Conservation (phyloP, 805 yeast species). For the Kockiozyma suomiensis region DNA sequence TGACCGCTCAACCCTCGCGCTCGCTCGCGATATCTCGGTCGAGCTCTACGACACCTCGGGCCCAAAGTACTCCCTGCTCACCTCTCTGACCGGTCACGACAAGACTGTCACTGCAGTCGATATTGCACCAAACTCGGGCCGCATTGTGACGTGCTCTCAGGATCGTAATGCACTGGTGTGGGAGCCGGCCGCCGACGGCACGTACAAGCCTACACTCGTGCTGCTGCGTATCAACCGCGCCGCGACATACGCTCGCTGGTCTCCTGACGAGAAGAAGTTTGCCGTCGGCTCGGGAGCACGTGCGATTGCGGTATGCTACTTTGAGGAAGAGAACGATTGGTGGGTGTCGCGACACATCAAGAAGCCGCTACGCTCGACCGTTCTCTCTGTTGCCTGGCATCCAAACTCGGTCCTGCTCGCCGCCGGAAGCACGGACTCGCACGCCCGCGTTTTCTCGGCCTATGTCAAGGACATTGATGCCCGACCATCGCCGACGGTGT, state of each 20-base stretch:
- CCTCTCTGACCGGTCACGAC: constrained; percentile 81
- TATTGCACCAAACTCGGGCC: constrained; percentile 74
- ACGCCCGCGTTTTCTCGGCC: constrained; percentile 84
- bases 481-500: constrained; percentile 75
- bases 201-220: constrained; percentile 86
- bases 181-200: constrained; percentile 68
- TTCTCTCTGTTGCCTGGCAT: constrained; percentile 87
- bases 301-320: constrained; percentile 92
- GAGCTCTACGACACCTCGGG: constrained; percentile 67
- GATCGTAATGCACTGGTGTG: constrained; percentile 97
- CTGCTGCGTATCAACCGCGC: constrained; percentile 91
- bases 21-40: constrained; percentile 76
- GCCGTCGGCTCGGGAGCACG: constrained; percentile 98
- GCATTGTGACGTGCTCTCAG: constrained; percentile 94
- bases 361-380: constrained; percentile 88
- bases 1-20: constrained; percentile 68
- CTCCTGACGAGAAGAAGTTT: constrained; percentile 91
- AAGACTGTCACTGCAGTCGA: constrained; percentile 94
- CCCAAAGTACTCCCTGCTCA: constrained; percentile 58
- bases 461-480: constrained; percentile 85
- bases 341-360: constrained; percentile 98
- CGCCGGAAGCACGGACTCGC: constrained; percentile 92
- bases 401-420: constrained; percentile 87
- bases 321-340: constrained; percentile 96
- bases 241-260: constrained; percentile 93